Evolutionary conservation across 352 stramenopile genomes (phyloP).

Genomic region (Phytophthora citrophthora): DNA sequence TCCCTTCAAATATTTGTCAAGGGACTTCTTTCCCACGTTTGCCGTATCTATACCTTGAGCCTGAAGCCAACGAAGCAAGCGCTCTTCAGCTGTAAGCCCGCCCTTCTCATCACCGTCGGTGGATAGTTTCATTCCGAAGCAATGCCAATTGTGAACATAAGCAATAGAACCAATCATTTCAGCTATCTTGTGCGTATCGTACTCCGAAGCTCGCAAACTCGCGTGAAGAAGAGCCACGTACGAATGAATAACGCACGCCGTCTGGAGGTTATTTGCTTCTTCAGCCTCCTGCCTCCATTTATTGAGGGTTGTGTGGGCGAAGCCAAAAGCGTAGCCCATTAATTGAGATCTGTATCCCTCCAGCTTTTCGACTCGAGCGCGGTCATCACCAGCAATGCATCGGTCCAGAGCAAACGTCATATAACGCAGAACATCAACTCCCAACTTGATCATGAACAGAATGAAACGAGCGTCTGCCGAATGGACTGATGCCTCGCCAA

Average conservation of each 20-base stretch:
- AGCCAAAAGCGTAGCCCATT: conserved; percentile 70
- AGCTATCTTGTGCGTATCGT: conserved; percentile 68
- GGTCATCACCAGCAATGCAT: conserved; percentile 37
- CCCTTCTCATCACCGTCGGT: conserved; percentile 48
- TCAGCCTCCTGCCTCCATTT: conserved; percentile 85
- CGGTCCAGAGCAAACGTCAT: conserved; percentile 78
- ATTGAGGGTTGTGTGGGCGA: conserved; percentile 70
- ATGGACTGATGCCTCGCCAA: conserved; percentile 83
- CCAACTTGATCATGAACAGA: conserved; percentile 89
- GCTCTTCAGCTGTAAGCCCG: conserved; percentile 72
- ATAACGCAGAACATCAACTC: conserved; percentile 81
- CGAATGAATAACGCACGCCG: conserved; percentile 86
- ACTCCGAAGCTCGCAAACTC: conserved; percentile 72
- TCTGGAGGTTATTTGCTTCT: conserved; percentile 75
- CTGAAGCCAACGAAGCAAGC: conserved; percentile 88
- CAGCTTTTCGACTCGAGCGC: conserved; percentile 45
- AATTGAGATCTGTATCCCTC: conserved; percentile 63
- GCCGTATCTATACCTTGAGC: conserved; percentile 90
- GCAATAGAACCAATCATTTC: conserved; percentile 83
- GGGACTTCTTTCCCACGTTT: conserved; percentile 77
- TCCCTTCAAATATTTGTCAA: conserved; percentile 89
- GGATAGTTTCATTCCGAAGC: conserved; percentile 89
- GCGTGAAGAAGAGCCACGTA: conserved; percentile 79
- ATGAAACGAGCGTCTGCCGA: conserved; percentile 86
- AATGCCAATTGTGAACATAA: conserved; percentile 92